Evolutionary conservation across 306 rosid genomes (phyloP), one percentile per base, ranked within the genome.

Genomic region (Corylus americana): DNA sequence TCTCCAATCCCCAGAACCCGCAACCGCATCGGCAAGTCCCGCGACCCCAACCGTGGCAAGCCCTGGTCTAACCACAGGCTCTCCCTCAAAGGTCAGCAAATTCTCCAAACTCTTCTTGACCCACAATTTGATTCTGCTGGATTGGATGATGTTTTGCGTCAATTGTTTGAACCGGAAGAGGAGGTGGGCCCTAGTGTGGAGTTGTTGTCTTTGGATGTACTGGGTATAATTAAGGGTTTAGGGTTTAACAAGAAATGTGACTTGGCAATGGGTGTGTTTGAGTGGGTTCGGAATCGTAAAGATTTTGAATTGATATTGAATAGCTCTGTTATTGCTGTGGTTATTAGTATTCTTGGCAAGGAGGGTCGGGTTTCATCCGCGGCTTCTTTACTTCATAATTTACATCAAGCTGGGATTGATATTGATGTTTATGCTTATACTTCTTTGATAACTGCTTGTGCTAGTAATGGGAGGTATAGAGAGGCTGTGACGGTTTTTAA

Each of bases 341-440:
- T 91, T 51, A 74, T 95, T 57, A 88, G 79, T 39, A 85, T 89
- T 74, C 95, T 94, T 7, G 98, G 98, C 16, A 91, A 91, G 78
- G 87, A 89, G 18, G 93, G 97, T 17, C 79, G 85, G 48, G 91
- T 83, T 73, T 88, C 96, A 0, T 55, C 76, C 0, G 97, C 97
- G 0, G 77, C 92, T 17, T 86, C 91, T 17, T 76, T 92, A 80
- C 85, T 95, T 73, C 79, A 55, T 1, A 71, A 70, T 42, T 92
- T 95, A 25, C 83, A 87, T 35, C 80, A 78, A 10, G 90, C 87
- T 20, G 97, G 96, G 1, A 53, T 91, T 72, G 74, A 48, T 25
- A 80, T 91, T 39, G 98, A 95, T 73, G 97, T 92, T 44, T 92
- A 87, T 80, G 97, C 92, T 27, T 95, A 88, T 70, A 92, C 98